Evolutionary conservation across 139 green algal genomes (phyloP), one percentile per base, ranked within the genome.

Genomic region (Yamagishiella unicocca): DNA sequence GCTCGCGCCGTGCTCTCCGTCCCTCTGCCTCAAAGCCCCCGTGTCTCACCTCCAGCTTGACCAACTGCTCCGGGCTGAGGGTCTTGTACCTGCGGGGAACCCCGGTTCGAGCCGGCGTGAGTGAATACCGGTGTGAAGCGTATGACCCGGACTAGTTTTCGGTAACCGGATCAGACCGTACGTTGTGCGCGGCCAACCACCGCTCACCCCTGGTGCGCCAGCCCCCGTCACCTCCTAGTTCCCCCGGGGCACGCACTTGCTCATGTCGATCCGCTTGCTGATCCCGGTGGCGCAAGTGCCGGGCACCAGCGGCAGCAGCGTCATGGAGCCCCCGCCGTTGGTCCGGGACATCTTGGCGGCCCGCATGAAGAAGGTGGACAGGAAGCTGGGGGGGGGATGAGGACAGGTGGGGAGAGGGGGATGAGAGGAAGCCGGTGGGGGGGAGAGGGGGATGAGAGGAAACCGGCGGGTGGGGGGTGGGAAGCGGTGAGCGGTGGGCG

Each of bases 331-430:
- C 53, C 96, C 96, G 5, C 92, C 93, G 42, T 94, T 88, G 29
- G 89, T 66, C 43, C 85, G 73, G 78, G 92, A 90, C 88, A 97
- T 89, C 91, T 97, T 98, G 62, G 96, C 95, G 5, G 93, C 85
- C 1, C 96, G 91, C 93, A 98, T 94, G 76, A 98, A 93, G 46
- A 98, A 91, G 27, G 92, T 94, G 50, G 93, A 85, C 58, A 85
- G 79, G 79, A 85, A 85, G 79, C 79, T 85, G 79, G 38, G 58
- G n/a, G 21, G 17, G 78, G 77, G 37, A 46, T 7, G 55, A 17
- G 31, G 17, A 9, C 4, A 40, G 33, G 64, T 2, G 64, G 64
- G 64, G 64, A 6, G 10, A 5, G 3, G n/a, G n/a, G n/a, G n/a
- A n/a, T n/a, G n/a, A n/a, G n/a, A n/a, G n/a, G n/a, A n/a, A n/a